Base-by-base conservation (phyloP, 2,329 filamentous ascomycete genomes). In the Zalaria sp. region DNA sequence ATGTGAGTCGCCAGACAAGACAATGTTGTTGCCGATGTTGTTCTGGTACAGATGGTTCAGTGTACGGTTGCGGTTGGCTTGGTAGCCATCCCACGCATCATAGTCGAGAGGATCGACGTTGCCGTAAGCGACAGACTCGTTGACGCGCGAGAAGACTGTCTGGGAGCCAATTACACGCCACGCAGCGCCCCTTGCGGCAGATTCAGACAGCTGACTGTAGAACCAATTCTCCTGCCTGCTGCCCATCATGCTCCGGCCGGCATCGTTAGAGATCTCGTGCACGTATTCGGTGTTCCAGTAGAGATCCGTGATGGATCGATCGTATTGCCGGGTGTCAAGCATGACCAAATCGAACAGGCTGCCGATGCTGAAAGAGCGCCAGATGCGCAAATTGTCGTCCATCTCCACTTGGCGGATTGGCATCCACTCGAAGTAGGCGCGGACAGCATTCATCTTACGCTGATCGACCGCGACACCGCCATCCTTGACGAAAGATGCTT, bases 121-220 rank as follows among this genome's bases (percentile, higher is more conserved):
- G 6, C 67, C 67, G 35, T 60, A 65, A 0, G 60, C 58, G 1
- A 64, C 52, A 2, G 63, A 66, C 46, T 66, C 59, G 50, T 73
- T 72, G 25, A 79, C 57, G 5, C 68, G 67, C 5, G 73, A 76
- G 59, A 85, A 83, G 38, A 84, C 62, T 43, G 81, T 75, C 56
- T 85, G 81, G 26, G 77, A 81, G 6, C 81, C 81, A 35, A 87
- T 70, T 11, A 87, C 57, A 34, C 81, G 68, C 82, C 82, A 87
- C 1, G 72, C 69, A 0, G 81, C 77, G 25, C 76, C 77, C n/a
- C 81, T 72, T 10, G 72, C 52, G n/a, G 72, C 65, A 1, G 77
- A 60, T 2, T 48, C 41, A 25, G 49, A 47, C 1, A 62, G 50
- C 5, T 55, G 49, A 45, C 68, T 67, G 56, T 81, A 82, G 59